Evolutionary conservation across 345 rosid species (phyloP), one percentile per base, ranked within the genome.

Genomic region (Clausena lansium): DNA sequence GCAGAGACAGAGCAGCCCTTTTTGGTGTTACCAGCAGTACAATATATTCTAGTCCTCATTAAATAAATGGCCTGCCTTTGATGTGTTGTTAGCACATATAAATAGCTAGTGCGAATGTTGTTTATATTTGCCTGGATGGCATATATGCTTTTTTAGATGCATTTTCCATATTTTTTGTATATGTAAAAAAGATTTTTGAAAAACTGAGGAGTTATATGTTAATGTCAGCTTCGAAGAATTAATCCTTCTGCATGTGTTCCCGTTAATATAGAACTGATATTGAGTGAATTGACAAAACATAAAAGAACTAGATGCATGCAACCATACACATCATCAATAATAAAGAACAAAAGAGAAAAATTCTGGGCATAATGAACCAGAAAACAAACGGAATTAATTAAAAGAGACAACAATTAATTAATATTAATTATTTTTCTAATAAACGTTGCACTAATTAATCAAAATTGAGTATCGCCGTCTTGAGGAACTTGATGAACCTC

Each of bases 51-150:
- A 45, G 60, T 60, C 38, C 50, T 45, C 0, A 13, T 45, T 78
- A 66, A 85, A 82, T 82, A 88, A 88, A 85, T 14, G 63, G 63
- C 81, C 65, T 28, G 73, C 74, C 71, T 74, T 62, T 59, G 68
- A 1, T 63, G 24, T 30, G 28, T 68, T 78, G 24, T 50, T 33
- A 5, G 7, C 57, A 15, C 17, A 45, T 45, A 45, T 17, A 52
- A 17, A 9, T 17, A 39, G 50, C 54, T 76, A 38, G 50, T 28
- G 11, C 47, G 3, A 9, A 73, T 77, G 57, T 4, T 55, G 39
- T 69, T 39, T 25, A 32, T 67, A 59, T 2, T 59, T 19, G 39
- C 71, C 19, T 64, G 38, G 36, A 41, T 25, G 45, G 20, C 60
- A 71, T 45, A 45, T 13, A 45, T 54, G 35, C 54, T 35, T 38